Percentiles rank a stretch among this genome's conserved stretches.
These are phyloP conservation scores for Barnettozyma hawaiiensis DNA, from an alignment of 1,139 yeast species.

Conservation along the genomic window DNA sequence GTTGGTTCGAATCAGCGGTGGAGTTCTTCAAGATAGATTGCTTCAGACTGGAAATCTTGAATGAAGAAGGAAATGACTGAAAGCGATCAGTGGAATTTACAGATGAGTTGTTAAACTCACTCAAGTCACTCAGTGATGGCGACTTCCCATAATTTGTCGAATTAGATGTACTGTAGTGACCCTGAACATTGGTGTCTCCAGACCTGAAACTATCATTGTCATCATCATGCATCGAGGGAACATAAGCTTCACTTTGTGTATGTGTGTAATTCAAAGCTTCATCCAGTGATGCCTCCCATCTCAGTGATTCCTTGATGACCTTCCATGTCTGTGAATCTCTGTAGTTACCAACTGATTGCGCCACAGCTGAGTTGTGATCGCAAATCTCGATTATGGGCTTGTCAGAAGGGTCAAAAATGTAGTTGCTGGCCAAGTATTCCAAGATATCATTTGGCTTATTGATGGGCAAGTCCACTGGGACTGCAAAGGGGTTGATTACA, in stretches of 20 bases:
- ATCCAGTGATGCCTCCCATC: constrained; percentile 35
- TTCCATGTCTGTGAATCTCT: constrained; percentile 70
- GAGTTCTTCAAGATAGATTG: constrained; percentile 15
- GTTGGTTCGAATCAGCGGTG: background rate
- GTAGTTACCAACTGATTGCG: constrained; percentile 45
- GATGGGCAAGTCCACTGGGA: constrained; percentile 28
- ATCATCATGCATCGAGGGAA: background rate
- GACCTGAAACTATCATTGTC: constrained; percentile 7
- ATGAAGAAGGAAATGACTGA: constrained; percentile 11
- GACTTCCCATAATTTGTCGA: constrained; percentile 24
- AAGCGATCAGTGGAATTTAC: constrained; percentile 10
- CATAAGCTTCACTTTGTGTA: background rate
- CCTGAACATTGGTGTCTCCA: constrained; percentile 10
- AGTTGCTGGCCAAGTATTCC: constrained; percentile 28
- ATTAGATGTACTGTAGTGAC: constrained; percentile 24
- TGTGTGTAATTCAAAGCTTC: constrained; percentile 14
- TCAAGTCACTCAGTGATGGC: constrained; percentile 24
- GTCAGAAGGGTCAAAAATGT: constrained; percentile 22
- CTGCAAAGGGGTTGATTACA: constrained; percentile 19
- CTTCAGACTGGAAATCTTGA: constrained; percentile 11
- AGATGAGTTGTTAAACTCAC: constrained; percentile 21
- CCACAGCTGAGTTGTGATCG: constrained; percentile 49
- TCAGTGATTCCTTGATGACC: constrained; percentile 51
- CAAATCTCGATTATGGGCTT: constrained; percentile 23
- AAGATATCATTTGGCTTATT: constrained; percentile 23